These are phyloP conservation scores for Colletotrichum scovillei DNA, from an alignment of 2,329 filamentous ascomycete genomes.

Conservation along the genomic window DNA sequence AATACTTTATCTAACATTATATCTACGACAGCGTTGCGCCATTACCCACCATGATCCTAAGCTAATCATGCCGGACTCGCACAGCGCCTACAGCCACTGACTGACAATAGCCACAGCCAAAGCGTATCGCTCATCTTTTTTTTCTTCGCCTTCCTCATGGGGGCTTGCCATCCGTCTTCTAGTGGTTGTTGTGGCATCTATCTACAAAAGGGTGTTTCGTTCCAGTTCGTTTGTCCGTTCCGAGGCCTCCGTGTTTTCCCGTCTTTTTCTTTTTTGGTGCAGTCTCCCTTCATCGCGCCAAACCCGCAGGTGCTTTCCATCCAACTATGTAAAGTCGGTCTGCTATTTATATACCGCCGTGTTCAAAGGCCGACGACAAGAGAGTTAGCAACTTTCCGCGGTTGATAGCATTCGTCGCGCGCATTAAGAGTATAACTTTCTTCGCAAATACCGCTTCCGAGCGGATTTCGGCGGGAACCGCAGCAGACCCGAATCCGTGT, in stretches of 20 bases:
- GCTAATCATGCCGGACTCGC: neutral
- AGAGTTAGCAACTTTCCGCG: neutral
- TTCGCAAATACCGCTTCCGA: constrained; percentile 30
- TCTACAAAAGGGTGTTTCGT: neutral
- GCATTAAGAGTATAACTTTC: constrained; percentile 27
- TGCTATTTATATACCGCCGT: neutral
- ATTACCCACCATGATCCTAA: neutral
- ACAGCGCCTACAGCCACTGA: neutral
- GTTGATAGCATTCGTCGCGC: neutral
- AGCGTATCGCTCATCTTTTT: neutral
- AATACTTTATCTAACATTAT: neutral
- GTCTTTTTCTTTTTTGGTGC: neutral
- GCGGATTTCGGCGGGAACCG: constrained; percentile 23
- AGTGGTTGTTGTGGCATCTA: neutral
- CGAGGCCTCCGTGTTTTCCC: neutral
- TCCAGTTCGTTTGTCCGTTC: neutral
- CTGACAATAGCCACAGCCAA: neutral
- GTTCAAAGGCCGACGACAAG: neutral
- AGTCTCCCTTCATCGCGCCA: neutral
- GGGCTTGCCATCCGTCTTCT: neutral
- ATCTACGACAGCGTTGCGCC: neutral
- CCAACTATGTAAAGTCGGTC: neutral
- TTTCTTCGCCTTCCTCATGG: neutral
- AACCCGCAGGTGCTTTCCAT: neutral
- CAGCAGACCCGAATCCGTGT: constrained; percentile 21